phyloP scores from a whole-genome alignment of 148 eudicot species.

The Polygonum aviculare region DNA sequence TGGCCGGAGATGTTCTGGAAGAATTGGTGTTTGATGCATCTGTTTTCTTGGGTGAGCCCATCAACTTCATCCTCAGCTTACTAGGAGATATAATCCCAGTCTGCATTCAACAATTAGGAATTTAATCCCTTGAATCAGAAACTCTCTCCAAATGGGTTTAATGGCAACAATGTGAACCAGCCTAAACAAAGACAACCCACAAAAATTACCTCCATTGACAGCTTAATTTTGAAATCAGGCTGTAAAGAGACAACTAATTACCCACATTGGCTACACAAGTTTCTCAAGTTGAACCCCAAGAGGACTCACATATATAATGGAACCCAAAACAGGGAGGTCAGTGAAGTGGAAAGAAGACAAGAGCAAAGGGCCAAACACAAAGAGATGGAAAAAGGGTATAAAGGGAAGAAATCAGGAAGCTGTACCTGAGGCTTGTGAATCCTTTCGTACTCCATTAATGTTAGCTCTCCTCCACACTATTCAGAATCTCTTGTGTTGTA shows the following conservation, averaged over 20 bases:
- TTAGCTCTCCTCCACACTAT: slow-evolving; percentile 13
- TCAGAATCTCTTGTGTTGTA: slow-evolving; percentile 7
- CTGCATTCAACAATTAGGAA: slow-evolving; percentile 21
- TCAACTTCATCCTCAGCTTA: slow-evolving; percentile 85
- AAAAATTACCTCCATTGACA: too few species aligned
- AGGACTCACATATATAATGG: neutral
- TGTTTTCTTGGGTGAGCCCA: slow-evolving; percentile 55
- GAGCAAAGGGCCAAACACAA: neutral
- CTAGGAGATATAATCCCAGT: slow-evolving; percentile 78
- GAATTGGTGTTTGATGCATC: slow-evolving; percentile 68
- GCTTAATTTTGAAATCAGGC: neutral
- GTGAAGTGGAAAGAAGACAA: neutral
- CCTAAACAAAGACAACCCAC: neutral
- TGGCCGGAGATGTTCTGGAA: slow-evolving; percentile 79
- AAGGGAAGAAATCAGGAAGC: neutral
- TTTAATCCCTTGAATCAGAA: neutral
- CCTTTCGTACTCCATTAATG: slow-evolving; percentile 79
- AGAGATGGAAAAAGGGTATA: neutral
- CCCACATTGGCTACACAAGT: neutral
- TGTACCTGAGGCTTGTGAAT: slow-evolving; percentile 75
- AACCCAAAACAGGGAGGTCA: neutral
- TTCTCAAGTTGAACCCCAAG: neutral
- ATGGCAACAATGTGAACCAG: neutral
- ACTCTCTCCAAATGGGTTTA: neutral
- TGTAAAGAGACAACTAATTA: neutral